phyloP scores from a whole-genome alignment of 306 rosid species.

The Citrullus colocynthis region DNA sequence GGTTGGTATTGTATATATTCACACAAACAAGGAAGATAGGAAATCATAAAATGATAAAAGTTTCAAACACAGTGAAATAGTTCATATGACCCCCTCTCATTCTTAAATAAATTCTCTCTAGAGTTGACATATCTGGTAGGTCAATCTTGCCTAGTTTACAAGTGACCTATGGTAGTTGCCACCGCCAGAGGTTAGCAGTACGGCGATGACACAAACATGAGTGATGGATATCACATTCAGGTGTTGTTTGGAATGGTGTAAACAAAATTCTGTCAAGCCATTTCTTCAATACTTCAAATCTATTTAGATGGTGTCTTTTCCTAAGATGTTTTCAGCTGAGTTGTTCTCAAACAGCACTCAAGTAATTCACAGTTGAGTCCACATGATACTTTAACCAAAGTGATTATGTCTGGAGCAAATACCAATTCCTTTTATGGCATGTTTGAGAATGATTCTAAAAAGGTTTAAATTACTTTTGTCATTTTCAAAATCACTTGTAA shows the following conservation, averaged over 20 bases:
- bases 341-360: background rate
- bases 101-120: background rate
- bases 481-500: no score
- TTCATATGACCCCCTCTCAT: background rate
- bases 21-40: background rate
- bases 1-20: background rate
- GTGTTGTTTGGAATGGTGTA: background rate
- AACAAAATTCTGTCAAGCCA: background rate
- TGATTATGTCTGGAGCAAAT: background rate
- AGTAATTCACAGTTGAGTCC: background rate
- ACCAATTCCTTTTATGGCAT: background rate
- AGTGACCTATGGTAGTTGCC: background rate
- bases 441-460: no score
- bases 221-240: background rate
- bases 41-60: background rate
- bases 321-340: background rate
- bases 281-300: background rate
- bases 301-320: background rate
- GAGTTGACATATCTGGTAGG: background rate
- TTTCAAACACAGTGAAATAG: background rate
- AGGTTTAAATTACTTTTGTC: no score
- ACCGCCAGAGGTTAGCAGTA: background rate
- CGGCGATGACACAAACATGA: background rate
- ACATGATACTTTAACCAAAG: background rate
- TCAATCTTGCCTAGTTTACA: background rate